Percentiles rank a stretch among this genome's conserved stretches.
Evolutionary conservation across 176 grass and related monocot species (phyloP).

Genomic region (Urochloa ruziziensis): DNA sequence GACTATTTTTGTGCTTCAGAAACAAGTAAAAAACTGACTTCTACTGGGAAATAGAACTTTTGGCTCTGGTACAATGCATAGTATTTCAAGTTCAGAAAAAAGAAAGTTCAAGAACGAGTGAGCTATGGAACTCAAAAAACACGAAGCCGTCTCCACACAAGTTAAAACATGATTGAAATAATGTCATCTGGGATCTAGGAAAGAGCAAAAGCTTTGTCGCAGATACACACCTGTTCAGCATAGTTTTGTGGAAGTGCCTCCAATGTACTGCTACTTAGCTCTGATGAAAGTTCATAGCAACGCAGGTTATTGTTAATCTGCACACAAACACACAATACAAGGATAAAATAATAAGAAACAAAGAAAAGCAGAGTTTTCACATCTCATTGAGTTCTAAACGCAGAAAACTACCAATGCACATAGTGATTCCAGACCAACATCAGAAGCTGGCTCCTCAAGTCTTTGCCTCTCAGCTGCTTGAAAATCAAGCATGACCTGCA

Average conservation of each 20-base stretch:
- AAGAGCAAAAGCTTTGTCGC: neutral
- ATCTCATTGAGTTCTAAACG: conserved; percentile 6
- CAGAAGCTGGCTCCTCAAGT: conserved; percentile 88
- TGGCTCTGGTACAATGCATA: neutral
- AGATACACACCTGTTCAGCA: conserved; percentile 80
- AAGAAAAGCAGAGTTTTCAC: neutral
- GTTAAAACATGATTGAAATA: conserved; percentile 19
- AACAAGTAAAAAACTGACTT: neutral
- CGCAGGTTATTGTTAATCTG: conserved; percentile 97
- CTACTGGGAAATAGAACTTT: conserved; percentile 1
- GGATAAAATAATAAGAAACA: conserved; percentile 29
- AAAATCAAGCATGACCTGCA: conserved; percentile 99
- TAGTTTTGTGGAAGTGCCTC: conserved; percentile 93
- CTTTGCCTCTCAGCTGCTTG: conserved; percentile 95
- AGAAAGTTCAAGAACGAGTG: neutral
- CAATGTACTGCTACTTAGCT: conserved; percentile 87
- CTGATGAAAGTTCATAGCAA: conserved; percentile 83
- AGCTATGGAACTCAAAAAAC: conserved; percentile 4
- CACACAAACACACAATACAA: conserved; percentile 29
- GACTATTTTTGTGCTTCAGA: neutral
- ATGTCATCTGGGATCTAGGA: conserved; percentile 18
- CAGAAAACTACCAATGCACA: conserved; percentile 76
- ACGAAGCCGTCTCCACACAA: neutral
- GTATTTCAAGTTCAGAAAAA: neutral
- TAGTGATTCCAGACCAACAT: conserved; percentile 77